Evolutionary conservation across 495 filamentous ascomycete genomes (phyloP).

Genomic region (Penicillium bovifimosum): DNA sequence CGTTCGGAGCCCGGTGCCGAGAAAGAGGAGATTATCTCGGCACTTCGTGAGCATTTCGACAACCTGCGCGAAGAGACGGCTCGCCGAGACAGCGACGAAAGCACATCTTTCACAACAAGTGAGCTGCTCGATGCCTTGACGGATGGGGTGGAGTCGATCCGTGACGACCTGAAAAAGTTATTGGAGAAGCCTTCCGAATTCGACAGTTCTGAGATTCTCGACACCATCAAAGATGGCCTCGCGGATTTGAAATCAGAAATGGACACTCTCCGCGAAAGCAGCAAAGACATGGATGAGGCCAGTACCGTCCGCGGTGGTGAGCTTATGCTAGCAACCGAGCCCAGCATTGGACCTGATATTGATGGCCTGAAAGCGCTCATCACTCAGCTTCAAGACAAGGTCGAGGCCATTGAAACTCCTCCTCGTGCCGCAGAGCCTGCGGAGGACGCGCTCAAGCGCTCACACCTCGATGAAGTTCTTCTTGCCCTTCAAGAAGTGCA

Average conservation of each 20-base stretch:
- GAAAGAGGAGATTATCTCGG: conserved; percentile 57
- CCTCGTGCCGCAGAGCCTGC: conserved; percentile 42
- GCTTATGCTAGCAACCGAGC: conserved; percentile 52
- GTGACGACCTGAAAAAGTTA: conserved; percentile 68
- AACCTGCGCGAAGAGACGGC: conserved; percentile 62
- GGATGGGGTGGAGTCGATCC: conserved; percentile 71
- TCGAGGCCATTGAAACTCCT: conserved; percentile 70
- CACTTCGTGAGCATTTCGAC: conserved; percentile 65
- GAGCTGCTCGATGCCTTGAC: conserved; percentile 79
- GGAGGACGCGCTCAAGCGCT: conserved; percentile 45
- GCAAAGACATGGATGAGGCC: conserved; percentile 34
- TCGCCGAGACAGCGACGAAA: conserved; percentile 50
- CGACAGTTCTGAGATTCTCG: conserved; percentile 79
- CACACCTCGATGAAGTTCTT: conserved; percentile 58
- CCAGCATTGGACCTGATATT: conserved; percentile 56
- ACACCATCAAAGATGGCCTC: conserved; percentile 75
- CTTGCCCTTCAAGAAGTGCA: conserved; percentile 54
- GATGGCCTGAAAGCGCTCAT: conserved; percentile 79
- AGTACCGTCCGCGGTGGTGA: conserved; percentile 44
- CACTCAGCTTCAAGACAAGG: conserved; percentile 72
- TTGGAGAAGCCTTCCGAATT: conserved; percentile 72
- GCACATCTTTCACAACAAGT: conserved; percentile 54
- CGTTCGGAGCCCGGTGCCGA: conserved; percentile 24
- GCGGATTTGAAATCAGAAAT: conserved; percentile 68
- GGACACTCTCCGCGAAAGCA: conserved; percentile 59